A percentile compares a stretch with the other conserved stretches of the same genome.
Evolutionary conservation across 441 rosid genomes (phyloP).

Genomic region (Populus tomentosa): DNA sequence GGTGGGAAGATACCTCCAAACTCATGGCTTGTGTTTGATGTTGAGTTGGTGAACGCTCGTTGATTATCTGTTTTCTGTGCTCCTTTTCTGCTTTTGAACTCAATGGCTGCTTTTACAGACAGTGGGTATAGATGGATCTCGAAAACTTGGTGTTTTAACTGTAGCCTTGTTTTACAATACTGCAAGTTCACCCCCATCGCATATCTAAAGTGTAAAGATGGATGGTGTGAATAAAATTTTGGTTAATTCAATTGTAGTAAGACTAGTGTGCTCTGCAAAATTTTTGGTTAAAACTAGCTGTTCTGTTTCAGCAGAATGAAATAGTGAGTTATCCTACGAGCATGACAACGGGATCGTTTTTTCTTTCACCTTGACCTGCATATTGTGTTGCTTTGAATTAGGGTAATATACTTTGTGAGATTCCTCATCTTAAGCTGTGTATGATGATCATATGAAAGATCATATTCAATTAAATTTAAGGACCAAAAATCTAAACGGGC

Average conservation of each 20-base stretch:
- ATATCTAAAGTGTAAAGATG: neutral
- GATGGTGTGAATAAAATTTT: neutral
- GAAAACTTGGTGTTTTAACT: neutral
- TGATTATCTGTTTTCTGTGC: conserved; percentile 15
- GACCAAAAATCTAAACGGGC: too few species aligned
- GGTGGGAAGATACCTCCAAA: conserved; percentile 82
- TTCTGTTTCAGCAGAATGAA: neutral
- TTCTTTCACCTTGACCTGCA: neutral
- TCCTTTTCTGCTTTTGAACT: neutral
- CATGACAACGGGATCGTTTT: neutral
- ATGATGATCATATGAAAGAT: too few species aligned
- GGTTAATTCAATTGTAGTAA: neutral
- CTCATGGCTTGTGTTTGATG: conserved; percentile 87
- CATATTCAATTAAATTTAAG: too few species aligned
- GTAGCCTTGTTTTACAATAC: neutral
- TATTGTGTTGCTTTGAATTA: neutral
- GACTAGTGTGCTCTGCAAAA: neutral
- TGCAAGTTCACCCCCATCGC: neutral
- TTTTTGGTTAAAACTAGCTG: neutral
- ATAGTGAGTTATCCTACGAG: neutral
- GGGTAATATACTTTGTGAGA: neutral
- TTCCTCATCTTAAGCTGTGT: neutral
- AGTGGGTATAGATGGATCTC: neutral
- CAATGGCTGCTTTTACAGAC: neutral
- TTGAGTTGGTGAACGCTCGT: conserved; percentile 63